Conservation (phyloP, 2,329 filamentous ascomycete genomes). For the Aspergillus costaricaensis region DNA sequence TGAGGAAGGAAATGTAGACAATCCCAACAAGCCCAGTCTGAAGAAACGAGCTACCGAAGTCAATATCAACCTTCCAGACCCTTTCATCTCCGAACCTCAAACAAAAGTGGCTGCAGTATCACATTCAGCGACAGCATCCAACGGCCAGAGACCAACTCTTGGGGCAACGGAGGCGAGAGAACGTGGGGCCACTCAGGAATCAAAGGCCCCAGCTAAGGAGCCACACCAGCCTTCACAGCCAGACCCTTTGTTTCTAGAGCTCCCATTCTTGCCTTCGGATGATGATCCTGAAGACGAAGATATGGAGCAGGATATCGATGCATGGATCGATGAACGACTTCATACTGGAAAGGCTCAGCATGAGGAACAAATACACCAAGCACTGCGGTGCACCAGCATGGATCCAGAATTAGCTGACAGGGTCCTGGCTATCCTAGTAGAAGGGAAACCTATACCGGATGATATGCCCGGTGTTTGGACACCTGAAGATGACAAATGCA, state of each 20-base stretch:
- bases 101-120: neutral
- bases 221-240: constrained; percentile 16
- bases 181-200: neutral
- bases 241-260: constrained; percentile 29
- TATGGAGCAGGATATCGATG: constrained; percentile 33
- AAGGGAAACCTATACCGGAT: constrained; percentile 40
- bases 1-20: neutral
- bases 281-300: constrained; percentile 16
- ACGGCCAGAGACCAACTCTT: neutral
- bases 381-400: constrained; percentile 45
- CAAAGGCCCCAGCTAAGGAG: neutral
- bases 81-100: neutral
- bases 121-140: neutral
- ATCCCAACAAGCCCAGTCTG: neutral
- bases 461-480: constrained; percentile 52
- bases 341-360: constrained; percentile 31
- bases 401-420: constrained; percentile 40
- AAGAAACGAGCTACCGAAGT: neutral
- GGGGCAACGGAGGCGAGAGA: neutral
- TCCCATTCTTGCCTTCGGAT: constrained; percentile 34
- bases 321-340: constrained; percentile 43
- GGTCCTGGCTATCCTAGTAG: constrained; percentile 34
- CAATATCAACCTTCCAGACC: neutral
- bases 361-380: constrained; percentile 34
- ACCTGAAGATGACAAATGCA: constrained; percentile 44